Conservation (phyloP, 139 green algal genomes). For the Gonium pectorale region DNA sequence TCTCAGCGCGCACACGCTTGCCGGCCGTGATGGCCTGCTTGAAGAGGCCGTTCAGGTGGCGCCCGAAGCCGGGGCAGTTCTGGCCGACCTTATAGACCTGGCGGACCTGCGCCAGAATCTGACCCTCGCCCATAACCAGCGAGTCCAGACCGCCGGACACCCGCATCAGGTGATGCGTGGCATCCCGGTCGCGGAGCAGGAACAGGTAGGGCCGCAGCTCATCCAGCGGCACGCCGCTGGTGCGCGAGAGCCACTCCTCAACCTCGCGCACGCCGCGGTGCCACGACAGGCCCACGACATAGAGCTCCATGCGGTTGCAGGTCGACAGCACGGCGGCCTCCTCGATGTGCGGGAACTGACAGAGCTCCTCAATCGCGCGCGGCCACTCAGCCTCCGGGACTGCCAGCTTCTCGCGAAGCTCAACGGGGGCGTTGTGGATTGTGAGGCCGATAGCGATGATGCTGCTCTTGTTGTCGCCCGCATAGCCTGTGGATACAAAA, state of each 20-base stretch:
- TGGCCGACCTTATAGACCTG: constrained; percentile 97
- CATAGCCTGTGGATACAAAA: constrained; percentile 80
- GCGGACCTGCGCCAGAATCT: constrained; percentile 98
- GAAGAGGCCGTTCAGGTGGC: constrained; percentile 98
- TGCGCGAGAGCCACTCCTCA: constrained; percentile 97
- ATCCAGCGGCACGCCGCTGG: constrained; percentile 90
- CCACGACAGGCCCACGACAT: constrained; percentile 95
- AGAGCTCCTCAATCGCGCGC: constrained; percentile 94
- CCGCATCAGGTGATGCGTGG: constrained; percentile 94
- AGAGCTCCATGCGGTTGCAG: constrained; percentile 99
- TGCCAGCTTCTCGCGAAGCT: constrained; percentile 97
- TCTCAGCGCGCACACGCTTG: constrained; percentile 97
- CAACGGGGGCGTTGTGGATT: constrained; percentile 95
- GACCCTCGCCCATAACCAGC: constrained; percentile 98
- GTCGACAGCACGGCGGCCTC: constrained; percentile 97
- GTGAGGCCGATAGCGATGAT: constrained; percentile 98
- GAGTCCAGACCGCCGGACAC: constrained; percentile 96
- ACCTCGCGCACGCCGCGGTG: constrained; percentile 96
- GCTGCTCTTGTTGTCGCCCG: constrained; percentile 88
- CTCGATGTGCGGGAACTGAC: constrained; percentile 95
- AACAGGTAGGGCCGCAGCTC: constrained; percentile 97
- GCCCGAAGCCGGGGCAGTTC: constrained; percentile 91
- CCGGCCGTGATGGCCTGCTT: constrained; percentile 98
- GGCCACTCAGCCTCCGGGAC: constrained; percentile 96
- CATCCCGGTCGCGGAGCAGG: constrained; percentile 95